Evolutionary conservation across 139 green algal genomes (phyloP), one percentile per base, ranked within the genome.

Genomic region (Coelastrella sp.): DNA sequence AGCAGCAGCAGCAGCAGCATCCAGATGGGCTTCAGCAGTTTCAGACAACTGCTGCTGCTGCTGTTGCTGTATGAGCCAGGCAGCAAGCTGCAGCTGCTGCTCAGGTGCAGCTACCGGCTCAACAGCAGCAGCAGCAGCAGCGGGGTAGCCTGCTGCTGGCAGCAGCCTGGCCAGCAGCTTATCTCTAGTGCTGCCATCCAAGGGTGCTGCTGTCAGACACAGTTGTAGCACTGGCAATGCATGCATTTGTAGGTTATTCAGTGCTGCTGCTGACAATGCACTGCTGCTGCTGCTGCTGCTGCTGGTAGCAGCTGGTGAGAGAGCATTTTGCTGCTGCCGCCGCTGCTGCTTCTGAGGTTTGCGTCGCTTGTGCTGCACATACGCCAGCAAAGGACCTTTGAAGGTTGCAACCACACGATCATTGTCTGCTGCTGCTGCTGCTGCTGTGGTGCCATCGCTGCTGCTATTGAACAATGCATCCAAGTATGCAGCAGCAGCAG

Each of bases 341-440:
- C 73, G 19, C 40, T 53, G 40, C 64, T 71, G 62, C 66, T 74
- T 11, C 35, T 38, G 4, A 2, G 50, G 13, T 69, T 88, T 90
- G 6, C 66, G 69, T 13, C n/a, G 57, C 50, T 83, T 86, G 9
- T 79, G 75, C 19, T 84, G 82, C 6, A 78, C 71, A 48, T 83
- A 91, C 2, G 88, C 82, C 0, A 91, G 69, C 43, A 91, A 72
- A 19, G 88, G 48, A 21, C 38, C 78, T 0, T 75, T 35, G 60
- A 78, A 90, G 5, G 45, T 7, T 8, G 5, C 19, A 0, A 53
- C 34, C 19, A 90, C 43, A 9, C 75, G 25, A 32, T 83, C 74
- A 2, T 3, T 21, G 21, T 25, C 60, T 76, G 41, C 3, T 63
- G 38, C 57, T 15, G 38, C 59, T 75, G 59, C 40, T 75, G 51